These are phyloP conservation scores for Saccharomycopsis vini DNA, from an alignment of 805 yeast genomes.

Conservation along the genomic window DNA sequence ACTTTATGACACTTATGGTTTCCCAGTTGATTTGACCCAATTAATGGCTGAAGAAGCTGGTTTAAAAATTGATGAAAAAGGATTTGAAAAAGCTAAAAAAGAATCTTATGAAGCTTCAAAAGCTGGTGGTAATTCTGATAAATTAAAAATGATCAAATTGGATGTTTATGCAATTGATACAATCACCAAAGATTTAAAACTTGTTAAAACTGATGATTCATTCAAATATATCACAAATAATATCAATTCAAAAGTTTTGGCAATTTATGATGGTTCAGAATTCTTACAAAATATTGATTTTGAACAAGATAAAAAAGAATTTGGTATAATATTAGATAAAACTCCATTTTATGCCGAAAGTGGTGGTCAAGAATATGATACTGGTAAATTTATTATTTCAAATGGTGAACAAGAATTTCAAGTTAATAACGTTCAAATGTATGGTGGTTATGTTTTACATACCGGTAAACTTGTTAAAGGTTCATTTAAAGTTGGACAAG, in stretches of 20 bases:
- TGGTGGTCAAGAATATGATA: conserved; percentile 98
- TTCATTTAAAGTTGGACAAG: conserved; percentile 51
- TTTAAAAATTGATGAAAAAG: conserved; percentile 82
- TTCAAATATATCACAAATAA: conserved; percentile 69
- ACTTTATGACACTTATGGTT: conserved; percentile 95
- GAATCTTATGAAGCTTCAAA: conserved; percentile 93
- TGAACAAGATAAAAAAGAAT: conserved; percentile 32
- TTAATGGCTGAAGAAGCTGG: conserved; percentile 99
- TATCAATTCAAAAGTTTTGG: conserved; percentile 58
- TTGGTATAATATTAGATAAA: conserved; percentile 77
- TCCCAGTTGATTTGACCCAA: conserved; percentile 96
- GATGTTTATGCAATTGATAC: conserved; percentile 85
- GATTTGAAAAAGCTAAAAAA: conserved; percentile 82
- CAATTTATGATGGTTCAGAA: conserved; percentile 56
- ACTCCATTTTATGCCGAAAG: conserved; percentile 97
- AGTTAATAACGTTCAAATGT: conserved; percentile 84
- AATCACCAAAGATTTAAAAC: conserved; percentile 46
- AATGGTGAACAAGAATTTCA: conserved; percentile 74
- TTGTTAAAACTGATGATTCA: conserved; percentile 78
- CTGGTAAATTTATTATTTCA: conserved; percentile 53
- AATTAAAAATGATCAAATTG: conserved; percentile 58
- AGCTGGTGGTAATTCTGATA: conserved; percentile 62
- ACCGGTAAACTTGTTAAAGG: conserved; percentile 59
- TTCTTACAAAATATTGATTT: conserved; percentile 44
- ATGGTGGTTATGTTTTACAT: conserved; percentile 92